These are phyloP conservation scores for Ballota nigra DNA, from an alignment of 257 asterid genomes.

Conservation along the genomic window DNA sequence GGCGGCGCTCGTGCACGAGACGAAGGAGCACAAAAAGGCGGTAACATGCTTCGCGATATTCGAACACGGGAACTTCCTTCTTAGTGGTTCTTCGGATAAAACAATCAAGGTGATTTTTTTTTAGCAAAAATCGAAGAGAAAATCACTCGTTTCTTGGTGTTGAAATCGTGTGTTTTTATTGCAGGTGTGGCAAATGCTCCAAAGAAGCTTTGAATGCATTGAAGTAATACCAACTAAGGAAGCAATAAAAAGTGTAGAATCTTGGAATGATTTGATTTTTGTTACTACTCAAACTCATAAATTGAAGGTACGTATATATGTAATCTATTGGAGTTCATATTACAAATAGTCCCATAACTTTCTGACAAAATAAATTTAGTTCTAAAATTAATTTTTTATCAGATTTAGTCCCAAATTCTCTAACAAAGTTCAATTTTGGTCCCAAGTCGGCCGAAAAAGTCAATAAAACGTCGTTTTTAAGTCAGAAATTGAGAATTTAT, in stretches of 20 bases:
- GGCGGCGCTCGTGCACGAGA: constrained; percentile 54
- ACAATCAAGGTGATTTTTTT: constrained; percentile 79
- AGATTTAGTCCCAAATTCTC: no score
- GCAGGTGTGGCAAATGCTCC: constrained; percentile 78
- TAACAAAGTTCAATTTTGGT: no score
- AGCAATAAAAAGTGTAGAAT: constrained; percentile 53
- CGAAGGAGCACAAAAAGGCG: constrained; percentile 64
- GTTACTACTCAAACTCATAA: constrained; percentile 56
- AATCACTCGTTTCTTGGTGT: background rate
- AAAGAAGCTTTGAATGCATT: constrained; percentile 56
- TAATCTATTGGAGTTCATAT: no score
- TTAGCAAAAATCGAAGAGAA: background rate
- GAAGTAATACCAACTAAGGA: constrained; percentile 75
- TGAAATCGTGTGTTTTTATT: constrained; percentile 9
- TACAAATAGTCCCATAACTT: no score
- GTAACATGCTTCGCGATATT: constrained; percentile 76
- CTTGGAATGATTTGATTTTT: constrained; percentile 64
- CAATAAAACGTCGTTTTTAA: no score
- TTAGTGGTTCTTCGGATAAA: constrained; percentile 83
- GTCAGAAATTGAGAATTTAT: no score
- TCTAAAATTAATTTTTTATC: no score
- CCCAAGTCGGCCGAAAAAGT: no score
- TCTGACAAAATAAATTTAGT: no score
- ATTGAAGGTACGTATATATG: constrained; percentile 54
- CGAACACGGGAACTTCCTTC: constrained; percentile 71